A percentile compares a stretch with the other conserved stretches of the same genome.
Evolutionary conservation across 768 basidiomycete species (phyloP).

Genomic region (Rhodosporidiobolus odoratus): DNA sequence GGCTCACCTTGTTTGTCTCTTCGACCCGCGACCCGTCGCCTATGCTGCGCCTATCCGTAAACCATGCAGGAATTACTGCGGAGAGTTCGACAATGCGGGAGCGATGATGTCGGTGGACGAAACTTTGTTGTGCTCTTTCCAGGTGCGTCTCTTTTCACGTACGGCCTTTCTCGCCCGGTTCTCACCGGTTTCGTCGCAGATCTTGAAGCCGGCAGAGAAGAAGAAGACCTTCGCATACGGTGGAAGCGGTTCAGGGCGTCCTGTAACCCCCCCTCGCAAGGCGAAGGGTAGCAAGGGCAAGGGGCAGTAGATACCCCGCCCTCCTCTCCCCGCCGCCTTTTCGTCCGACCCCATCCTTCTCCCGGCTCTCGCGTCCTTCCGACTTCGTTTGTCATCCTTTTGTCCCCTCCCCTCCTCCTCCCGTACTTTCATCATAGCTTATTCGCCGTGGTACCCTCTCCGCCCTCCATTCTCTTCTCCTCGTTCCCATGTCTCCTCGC

Average conservation of each 20-base stretch:
- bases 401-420: no score
- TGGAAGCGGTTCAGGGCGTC: constrained; percentile 65
- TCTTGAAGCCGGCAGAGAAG: constrained; percentile 98
- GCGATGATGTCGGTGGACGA: constrained; percentile 99
- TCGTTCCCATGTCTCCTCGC: no score
- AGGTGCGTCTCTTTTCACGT: constrained; percentile 54
- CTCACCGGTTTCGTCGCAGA: constrained; percentile 53
- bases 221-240: constrained; percentile 76
- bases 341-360: no score
- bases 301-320: constrained; percentile 19
- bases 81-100: constrained; percentile 95
- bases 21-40: neutral
- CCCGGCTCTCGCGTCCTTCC: no score
- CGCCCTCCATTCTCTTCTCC: no score
- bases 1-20: neutral
- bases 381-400: no score
- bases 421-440: no score
- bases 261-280: constrained; percentile 93
- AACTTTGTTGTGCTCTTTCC: constrained; percentile 95
- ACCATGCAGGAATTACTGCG: constrained; percentile 36
- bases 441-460: no score
- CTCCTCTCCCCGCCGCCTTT: no score
- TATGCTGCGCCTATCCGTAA: no score
- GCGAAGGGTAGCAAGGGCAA: constrained; percentile 81
- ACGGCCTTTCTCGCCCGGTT: neutral